A percentile compares a stretch with the other conserved stretches of the same genome.
Conservation (phyloP, 768 basidiomycete genomes). For the Agaricus sinodeliciosus region DNA sequence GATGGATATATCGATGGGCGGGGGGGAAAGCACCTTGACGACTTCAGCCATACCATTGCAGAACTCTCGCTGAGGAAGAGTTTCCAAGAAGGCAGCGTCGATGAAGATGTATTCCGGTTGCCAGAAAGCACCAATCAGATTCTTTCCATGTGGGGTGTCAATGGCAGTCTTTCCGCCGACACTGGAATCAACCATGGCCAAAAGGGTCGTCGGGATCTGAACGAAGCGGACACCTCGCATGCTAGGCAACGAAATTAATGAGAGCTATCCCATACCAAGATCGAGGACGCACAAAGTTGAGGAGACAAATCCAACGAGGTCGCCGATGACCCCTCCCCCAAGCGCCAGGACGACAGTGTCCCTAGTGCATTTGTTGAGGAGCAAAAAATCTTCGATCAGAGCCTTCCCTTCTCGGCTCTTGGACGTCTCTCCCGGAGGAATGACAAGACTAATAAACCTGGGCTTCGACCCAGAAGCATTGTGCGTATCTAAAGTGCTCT, state of each 20-base stretch:
- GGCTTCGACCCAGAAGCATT: slow-evolving; percentile 27
- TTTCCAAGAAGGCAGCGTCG: slow-evolving; percentile 92
- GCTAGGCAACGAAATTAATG: slow-evolving; percentile 31
- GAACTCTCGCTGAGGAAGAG: slow-evolving; percentile 86
- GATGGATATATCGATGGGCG: neutral
- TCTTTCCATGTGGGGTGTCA: slow-evolving; percentile 97
- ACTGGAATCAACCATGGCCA: slow-evolving; percentile 98
- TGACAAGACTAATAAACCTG: slow-evolving; percentile 70
- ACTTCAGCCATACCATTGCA: slow-evolving; percentile 99
- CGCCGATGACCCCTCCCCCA: slow-evolving; percentile 96
- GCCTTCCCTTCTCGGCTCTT: slow-evolving; percentile 92
- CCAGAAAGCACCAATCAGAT: slow-evolving; percentile 97
- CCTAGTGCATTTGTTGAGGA: slow-evolving; percentile 82
- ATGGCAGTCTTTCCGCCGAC: slow-evolving; percentile 99
- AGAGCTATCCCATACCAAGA: neutral
- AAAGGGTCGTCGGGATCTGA: slow-evolving; percentile 92
- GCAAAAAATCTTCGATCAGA: slow-evolving; percentile 86
- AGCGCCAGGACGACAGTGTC: slow-evolving; percentile 92
- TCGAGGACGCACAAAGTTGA: slow-evolving; percentile 79
- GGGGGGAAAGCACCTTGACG: slow-evolving; percentile 64
- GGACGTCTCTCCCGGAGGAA: slow-evolving; percentile 88
- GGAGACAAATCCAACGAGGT: slow-evolving; percentile 93
- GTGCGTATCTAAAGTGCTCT: slow-evolving; percentile 26
- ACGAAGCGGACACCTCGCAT: slow-evolving; percentile 97
- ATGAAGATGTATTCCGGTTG: slow-evolving; percentile 98